Percentiles rank a stretch among this genome's conserved stretches.
Conservation (phyloP, 1,284 basidiomycete species). For the Xerocomus nothofagi region DNA sequence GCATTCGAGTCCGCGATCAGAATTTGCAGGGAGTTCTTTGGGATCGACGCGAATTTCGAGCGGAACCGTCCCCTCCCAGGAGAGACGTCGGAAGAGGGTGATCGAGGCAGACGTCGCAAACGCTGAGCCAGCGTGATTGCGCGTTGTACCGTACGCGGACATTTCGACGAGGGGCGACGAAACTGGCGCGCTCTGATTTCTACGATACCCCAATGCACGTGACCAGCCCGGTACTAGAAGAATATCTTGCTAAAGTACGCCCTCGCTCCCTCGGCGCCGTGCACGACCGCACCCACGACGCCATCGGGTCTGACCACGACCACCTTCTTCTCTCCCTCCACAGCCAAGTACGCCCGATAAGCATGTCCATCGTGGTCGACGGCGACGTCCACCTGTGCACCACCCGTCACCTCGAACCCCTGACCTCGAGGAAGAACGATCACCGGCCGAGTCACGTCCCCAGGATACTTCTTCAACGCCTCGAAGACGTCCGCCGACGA, state of each 20-base stretch:
- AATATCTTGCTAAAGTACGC: conserved; percentile 31
- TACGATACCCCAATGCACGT: conserved; percentile 11
- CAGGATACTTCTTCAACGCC: conserved; percentile 3
- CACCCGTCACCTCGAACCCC: background rate
- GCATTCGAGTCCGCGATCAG: conserved; percentile 82
- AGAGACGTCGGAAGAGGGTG: conserved; percentile 74
- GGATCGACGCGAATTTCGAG: conserved; percentile 82
- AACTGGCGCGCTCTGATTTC: too few species aligned
- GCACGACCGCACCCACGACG: conserved; percentile 37
- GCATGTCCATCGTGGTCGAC: conserved; percentile 23
- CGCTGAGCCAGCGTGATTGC: conserved; percentile 53
- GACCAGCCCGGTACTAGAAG: conserved; percentile 6
- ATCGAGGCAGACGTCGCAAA: conserved; percentile 56
- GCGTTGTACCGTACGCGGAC: conserved; percentile 60
- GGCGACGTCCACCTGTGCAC: conserved; percentile 1
- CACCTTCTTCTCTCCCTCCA: conserved; percentile 14
- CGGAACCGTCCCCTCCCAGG: conserved; percentile 85
- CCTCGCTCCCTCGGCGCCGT: conserved; percentile 28
- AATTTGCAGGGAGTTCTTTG: conserved; percentile 83
- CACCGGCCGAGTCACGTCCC: background rate
- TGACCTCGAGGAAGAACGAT: conserved; percentile 19
- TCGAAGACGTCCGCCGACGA: conserved; percentile 9
- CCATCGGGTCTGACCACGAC: conserved; percentile 41
- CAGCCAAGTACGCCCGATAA: conserved; percentile 22
- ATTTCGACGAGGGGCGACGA: conserved; percentile 36